Conservation (phyloP, 768 basidiomycete species). For the Boletus pseudopeckii region DNA sequence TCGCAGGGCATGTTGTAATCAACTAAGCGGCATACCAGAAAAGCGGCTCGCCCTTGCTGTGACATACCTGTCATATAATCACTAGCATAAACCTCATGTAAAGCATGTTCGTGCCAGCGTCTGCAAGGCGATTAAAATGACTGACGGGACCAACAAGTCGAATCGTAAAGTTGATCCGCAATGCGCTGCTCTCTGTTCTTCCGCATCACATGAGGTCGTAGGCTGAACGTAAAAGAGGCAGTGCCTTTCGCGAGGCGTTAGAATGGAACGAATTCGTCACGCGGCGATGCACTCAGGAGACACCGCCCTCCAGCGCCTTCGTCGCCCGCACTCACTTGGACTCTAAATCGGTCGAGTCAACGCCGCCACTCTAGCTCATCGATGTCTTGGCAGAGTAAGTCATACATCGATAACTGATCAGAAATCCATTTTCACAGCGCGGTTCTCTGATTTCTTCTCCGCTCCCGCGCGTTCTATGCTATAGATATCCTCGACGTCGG, state of each 20-base stretch:
- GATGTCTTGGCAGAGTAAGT: conserved; percentile 31
- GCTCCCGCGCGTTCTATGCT: neutral
- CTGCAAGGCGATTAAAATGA: neutral
- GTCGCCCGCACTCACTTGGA: neutral
- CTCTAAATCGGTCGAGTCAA: neutral
- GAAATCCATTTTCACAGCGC: neutral
- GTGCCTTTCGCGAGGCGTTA: conserved; percentile 1
- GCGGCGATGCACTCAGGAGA: neutral
- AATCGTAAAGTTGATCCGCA: neutral
- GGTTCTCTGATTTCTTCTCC: neutral
- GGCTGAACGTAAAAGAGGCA: neutral
- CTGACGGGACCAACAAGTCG: neutral
- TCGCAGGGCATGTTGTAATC: conserved; percentile 57
- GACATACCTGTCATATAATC: neutral
- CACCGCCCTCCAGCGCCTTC: neutral
- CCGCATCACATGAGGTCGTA: neutral
- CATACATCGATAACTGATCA: neutral
- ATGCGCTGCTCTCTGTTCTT: neutral
- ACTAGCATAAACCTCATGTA: neutral
- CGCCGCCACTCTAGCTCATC: neutral
- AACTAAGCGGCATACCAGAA: conserved; percentile 55
- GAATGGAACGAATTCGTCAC: neutral
- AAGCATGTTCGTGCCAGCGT: neutral
- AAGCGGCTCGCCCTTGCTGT: conserved; percentile 40
- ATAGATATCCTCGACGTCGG: conserved; percentile 81